Conservation (phyloP, 768 basidiomycete genomes). For the Phaeotremella fagi region DNA sequence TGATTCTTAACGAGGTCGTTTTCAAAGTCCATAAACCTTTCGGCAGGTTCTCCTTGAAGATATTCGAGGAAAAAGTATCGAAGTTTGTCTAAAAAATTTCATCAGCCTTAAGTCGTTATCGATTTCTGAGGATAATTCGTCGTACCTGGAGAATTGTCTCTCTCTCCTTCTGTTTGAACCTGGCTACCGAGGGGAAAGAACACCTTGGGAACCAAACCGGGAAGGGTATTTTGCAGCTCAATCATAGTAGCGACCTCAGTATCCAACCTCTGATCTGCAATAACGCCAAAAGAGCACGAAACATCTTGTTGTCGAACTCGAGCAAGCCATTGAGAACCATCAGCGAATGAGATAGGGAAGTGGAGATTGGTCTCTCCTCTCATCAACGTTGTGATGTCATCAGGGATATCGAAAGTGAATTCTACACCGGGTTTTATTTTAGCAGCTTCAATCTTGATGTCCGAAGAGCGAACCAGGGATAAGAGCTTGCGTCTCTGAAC, state of each 20-base stretch:
- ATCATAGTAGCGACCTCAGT: slow-evolving; percentile 9
- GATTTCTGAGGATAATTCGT: too few species aligned
- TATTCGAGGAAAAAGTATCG: not conserved
- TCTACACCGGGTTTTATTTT: not conserved
- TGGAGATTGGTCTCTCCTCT: not conserved
- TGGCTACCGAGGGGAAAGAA: not conserved
- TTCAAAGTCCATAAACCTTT: not conserved
- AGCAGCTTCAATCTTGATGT: not conserved
- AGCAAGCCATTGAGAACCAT: not conserved
- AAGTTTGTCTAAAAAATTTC: too few species aligned
- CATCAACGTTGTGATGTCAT: not conserved
- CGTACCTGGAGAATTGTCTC: too few species aligned
- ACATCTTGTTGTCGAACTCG: slow-evolving; percentile 1
- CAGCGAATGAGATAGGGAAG: not conserved
- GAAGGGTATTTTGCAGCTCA: not conserved
- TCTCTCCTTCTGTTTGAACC: not conserved
- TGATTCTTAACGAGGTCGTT: not conserved
- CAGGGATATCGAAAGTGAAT: not conserved
- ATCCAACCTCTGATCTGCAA: not conserved
- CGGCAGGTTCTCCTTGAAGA: not conserved
- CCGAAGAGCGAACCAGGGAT: not conserved
- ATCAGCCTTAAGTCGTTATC: too few species aligned
- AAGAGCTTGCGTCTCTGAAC: not conserved
- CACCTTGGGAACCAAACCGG: not conserved
- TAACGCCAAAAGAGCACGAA: not conserved